Evolutionary conservation across 169 alveolate species (phyloP), one percentile per base, ranked within the genome.

Genomic region (Plasmodium inui): DNA sequence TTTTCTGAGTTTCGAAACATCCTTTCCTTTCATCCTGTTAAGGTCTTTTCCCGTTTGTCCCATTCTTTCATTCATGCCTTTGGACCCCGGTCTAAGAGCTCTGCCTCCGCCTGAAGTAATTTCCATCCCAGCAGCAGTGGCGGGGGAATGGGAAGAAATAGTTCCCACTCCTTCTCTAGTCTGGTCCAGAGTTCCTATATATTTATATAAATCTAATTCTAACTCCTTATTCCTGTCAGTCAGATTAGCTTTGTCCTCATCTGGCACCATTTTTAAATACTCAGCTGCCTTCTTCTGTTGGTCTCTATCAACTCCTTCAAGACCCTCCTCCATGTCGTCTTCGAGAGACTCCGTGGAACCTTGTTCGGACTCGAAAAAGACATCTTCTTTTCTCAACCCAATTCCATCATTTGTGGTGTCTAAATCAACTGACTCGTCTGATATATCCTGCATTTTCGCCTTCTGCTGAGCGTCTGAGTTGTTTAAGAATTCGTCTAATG

Each of bases 351-450:
- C 91, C 46, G 34, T 34, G 22, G 92, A 70, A 26, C 78, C 83
- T 30, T 84, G 26, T 19, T 84, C 83, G 10, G 83, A 2, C 72
- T 84, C 92, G 46, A 37, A 84, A 71, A 84, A 26, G 26, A 71
- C n/a, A 73, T 84, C 92, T 39, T 67, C 83, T 37, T 70, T 70
- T 84, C 92, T 84, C 28, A 70, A 71, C 5, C 92, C 92, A 84
- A 84, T 84, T 39, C 92, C 92, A 84, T 84, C 92, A 71, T 44
- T 84, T 5, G 76, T n/a, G 39, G 78, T 84, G 14, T 84, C 92
- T 44, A 84, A 71, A 41, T 67, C 81, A 9, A 84, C 17, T 30
- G 81, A 22, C 5, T 53, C 72, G 26, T 84, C 92, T 70, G 92
- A 71, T 12, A 84, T 71, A 0, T 84, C 81, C 53, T 84, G 70